Evolutionary conservation across 2,329 filamentous ascomycete genomes (phyloP), one percentile per base, ranked within the genome.

Genomic region (Didymella lethalis): DNA sequence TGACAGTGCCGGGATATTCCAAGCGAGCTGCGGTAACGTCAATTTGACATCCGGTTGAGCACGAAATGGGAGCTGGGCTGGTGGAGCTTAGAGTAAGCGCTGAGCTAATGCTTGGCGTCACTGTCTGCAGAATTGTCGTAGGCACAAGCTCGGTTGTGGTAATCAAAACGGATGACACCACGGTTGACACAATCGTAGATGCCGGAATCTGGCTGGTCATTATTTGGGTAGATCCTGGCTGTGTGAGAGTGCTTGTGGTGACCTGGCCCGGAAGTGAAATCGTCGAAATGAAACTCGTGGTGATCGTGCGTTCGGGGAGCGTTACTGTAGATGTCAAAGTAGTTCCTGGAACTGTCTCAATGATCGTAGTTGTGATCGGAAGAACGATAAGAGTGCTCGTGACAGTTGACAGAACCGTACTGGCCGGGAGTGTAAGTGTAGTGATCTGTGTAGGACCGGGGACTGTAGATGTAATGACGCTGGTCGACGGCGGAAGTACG

Each of bases 21-120:
- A 77, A 16, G 7, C 61, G 50, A 5, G 64, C 72, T 4, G 73
- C 75, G 2, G 69, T 72, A 0, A 77, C 72, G 55, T 73, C 66
- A 6, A 77, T 71, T 28, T 69, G 64, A 44, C 75, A 77, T 7
- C 48, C 44, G n/a, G 62, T 70, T 1, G 64, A 16, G 59, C 74
- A 77, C 1, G 67, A 67, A 3, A 67, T 38, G 0, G 70, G 66
- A 23, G 66, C 40, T 11, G 61, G 48, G 25, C 36, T 23, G 36
- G 12, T 34, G n/a, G 56, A 34, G 56, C 49, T 59, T 2, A 48
- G 8, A 20, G 46, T 49, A 16, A 48, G 18, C 6, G 40, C 28
- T 8, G 68, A 62, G 5, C 48, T 56, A 18, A 54, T 18, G 41
- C 57, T 68, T 2, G 72, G 67, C 0, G 66, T 55, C 4, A 69